Evolutionary conservation across 495 filamentous ascomycete genomes (phyloP).

Genomic region (Xylaria venustula): DNA sequence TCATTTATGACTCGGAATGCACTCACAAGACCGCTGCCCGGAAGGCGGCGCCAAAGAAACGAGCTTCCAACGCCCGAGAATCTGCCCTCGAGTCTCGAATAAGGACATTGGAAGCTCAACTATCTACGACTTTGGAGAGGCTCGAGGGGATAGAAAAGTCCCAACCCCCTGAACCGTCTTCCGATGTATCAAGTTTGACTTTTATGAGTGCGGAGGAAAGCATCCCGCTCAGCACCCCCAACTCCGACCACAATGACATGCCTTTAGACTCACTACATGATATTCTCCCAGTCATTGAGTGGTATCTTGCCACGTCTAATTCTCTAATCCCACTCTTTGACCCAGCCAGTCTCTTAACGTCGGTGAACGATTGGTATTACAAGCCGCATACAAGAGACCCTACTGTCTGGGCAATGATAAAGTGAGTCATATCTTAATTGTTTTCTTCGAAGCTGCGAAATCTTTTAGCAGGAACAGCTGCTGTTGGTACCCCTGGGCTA

Average conservation of each 20-base stretch:
- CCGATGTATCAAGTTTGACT: background rate
- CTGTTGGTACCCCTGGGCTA: background rate
- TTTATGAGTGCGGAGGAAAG: background rate
- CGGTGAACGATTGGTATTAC: conserved; percentile 10
- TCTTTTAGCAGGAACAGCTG: too few species aligned
- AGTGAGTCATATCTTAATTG: background rate
- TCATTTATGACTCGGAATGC: conserved; percentile 12
- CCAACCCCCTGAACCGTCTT: background rate
- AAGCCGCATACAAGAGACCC: conserved; percentile 3
- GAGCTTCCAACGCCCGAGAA: background rate
- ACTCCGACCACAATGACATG: background rate
- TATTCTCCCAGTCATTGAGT: conserved; percentile 5
- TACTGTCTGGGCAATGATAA: conserved; percentile 21
- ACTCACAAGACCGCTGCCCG: conserved; percentile 6
- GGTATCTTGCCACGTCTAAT: conserved; percentile 13
- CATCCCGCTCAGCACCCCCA: background rate
- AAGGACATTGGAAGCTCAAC: background rate
- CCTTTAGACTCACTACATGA: conserved; percentile 6
- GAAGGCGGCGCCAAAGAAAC: background rate
- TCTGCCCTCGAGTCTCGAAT: background rate
- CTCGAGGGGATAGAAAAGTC: background rate
- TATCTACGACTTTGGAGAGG: background rate
- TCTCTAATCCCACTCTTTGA: conserved; percentile 15
- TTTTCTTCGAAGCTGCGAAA: background rate
- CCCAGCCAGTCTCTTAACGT: background rate